Evolutionary conservation across 2,329 filamentous ascomycete genomes (phyloP), one percentile per base, ranked within the genome.

Genomic region (Colletotrichum lini): DNA sequence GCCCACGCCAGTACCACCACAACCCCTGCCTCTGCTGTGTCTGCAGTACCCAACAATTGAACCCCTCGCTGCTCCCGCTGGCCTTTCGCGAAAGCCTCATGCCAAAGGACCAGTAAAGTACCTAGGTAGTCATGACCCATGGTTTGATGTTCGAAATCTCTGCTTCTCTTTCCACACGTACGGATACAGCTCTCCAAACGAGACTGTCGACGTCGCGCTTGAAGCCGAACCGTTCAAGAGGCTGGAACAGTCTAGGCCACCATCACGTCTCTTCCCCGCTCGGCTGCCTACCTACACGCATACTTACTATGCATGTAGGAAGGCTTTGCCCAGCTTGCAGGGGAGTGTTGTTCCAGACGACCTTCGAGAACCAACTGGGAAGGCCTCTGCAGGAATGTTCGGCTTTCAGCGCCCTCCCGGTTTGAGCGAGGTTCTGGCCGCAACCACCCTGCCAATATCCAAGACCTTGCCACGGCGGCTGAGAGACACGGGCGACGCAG

Each of bases 291-390:
- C 7, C 30, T 35, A 35, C 30, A 35, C 8, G 9, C 30, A 35
- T 35, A 35, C 30, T 5, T 35, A 30, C 26, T 30, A 30, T 30
- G 26, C 26, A 35, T 35, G 30, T 35, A 35, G 30, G 30, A 8
- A 63, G 38, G 58, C 68, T 63, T 71, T 45, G 52, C 54, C 56
- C 35, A 42, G 30, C 30, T 44, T 56, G 18, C 68, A 56, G 52
- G 45, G 64, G n/a, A 26, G 13, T n/a, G 44, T 18, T 54, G 58
- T 71, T 71, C 68, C 65, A 68, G 38, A 58, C 60, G 58, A n/a
- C 45, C 66, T 71, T 71, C 65, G 53, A 71, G 65, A 71, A 71
- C 58, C 35, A 45, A 47, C 65, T 53, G 52, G 54, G 18, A 30
- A 54, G 18, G 30, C 49, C 42, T 15, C 47, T 13, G 23, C 56